phyloP scores from a whole-genome alignment of 495 filamentous ascomycete species.

The Amphirosellinia nigrospora region DNA sequence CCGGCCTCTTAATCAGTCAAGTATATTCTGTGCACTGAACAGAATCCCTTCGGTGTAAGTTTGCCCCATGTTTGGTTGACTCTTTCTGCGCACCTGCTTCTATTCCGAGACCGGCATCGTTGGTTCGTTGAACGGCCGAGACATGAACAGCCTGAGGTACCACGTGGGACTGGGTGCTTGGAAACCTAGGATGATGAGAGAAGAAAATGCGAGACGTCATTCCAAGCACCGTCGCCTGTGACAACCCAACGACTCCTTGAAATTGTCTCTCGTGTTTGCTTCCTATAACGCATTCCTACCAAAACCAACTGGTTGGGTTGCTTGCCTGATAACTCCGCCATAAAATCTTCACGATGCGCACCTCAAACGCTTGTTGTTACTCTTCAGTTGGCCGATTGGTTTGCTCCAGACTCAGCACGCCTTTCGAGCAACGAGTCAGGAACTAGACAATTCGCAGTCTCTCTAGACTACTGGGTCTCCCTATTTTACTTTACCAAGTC shows the following conservation, averaged over 20 bases:
- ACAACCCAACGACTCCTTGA: slow-evolving; percentile 36
- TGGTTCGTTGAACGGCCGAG: slow-evolving; percentile 16
- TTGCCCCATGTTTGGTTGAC: slow-evolving; percentile 31
- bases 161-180: slow-evolving; percentile 30
- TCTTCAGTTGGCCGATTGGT: not conserved
- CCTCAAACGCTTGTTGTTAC: not conserved
- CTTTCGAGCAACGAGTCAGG: not conserved
- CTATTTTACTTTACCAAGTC: not conserved
- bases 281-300: slow-evolving; percentile 38
- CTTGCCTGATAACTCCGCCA: slow-evolving; percentile 16
- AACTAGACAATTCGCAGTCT: not conserved
- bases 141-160: slow-evolving; percentile 24
- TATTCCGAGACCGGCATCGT: slow-evolving; percentile 10
- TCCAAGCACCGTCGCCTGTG: slow-evolving; percentile 36
- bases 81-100: slow-evolving; percentile 24
- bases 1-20: slow-evolving; percentile 21
- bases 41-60: slow-evolving; percentile 2
- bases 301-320: slow-evolving; percentile 27
- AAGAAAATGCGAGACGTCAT: slow-evolving; percentile 35
- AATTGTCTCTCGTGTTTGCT: slow-evolving; percentile 37
- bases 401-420: slow-evolving; percentile 11
- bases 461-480: not conserved
- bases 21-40: slow-evolving; percentile 12
- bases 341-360: slow-evolving; percentile 29
- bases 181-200: slow-evolving; percentile 22